Base-by-base conservation (phyloP, 352 stramenopile genomes). In the Globisporangium lucens region DNA sequence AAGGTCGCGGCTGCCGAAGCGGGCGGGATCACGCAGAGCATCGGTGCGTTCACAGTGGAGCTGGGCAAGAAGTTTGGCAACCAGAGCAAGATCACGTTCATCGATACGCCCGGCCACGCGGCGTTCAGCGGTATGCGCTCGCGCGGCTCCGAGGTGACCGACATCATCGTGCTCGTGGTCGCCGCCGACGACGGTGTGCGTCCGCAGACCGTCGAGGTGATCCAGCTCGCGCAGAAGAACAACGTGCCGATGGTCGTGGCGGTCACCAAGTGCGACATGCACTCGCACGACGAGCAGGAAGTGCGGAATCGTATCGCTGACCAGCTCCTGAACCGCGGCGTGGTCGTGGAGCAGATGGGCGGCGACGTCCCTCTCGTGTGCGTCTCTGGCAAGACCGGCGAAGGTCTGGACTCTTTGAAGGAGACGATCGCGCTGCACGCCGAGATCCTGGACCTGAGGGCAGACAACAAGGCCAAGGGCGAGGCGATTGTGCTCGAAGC, bases 91-190 rank as follows among this genome's bases (percentile, higher is more conserved):
- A 86, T 99, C 51, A 99, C 96, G 2, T 99, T 99, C 70, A 99
- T 99, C 69, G 98, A 99, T 72, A 99, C 98, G n/a, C 98, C 98
- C 20, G 98, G 98, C n/a, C 98, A 99, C 75, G 97, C 97, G 10
- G 97, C 97, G 49, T 99, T 99, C 71, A 97, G 88, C 27, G 93
- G 96, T 60, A 99, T 99, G 98, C 89, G 98, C 15, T 87, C 94
- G 59, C 88, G 97, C 51, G 98, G 98, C 24, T 97, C 96, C 0
- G 97, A 98, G 59, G 91, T 99, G 30, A 99, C 98, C 9, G 98
- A 99, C 66, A 94, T 99, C 13, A 92, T 99, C 7, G 82, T 98
- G 65, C 76, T 99, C 2, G 97, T 99, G 30, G 92, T 99, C 29
- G 97, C 98, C 0, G 98, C 97, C 12, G 98, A 99, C 73, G 98